Evolutionary conservation across 805 yeast species (phyloP).

Genomic region (Wickerhamiella parazyma): DNA sequence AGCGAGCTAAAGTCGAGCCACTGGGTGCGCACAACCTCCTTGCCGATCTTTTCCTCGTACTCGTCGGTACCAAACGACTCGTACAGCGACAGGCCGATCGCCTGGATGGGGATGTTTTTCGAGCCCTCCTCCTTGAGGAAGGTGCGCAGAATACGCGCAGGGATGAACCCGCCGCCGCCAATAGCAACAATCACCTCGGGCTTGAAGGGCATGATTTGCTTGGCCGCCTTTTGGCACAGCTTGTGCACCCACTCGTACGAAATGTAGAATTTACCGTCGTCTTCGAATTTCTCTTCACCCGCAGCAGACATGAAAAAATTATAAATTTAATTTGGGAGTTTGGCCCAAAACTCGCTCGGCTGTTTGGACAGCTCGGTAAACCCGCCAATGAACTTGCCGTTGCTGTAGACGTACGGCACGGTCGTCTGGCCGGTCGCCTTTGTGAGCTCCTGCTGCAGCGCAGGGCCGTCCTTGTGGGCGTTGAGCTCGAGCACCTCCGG

Average conservation of each 20-base stretch:
- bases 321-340: not conserved
- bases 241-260: slow-evolving; percentile 75
- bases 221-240: slow-evolving; percentile 59
- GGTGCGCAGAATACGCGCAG: slow-evolving; percentile 90
- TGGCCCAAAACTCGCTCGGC: slow-evolving; percentile 16
- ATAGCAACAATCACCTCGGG: slow-evolving; percentile 90
- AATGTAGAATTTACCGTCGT: slow-evolving; percentile 35
- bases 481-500: slow-evolving; percentile 40
- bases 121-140: slow-evolving; percentile 48
- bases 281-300: no score
- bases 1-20: slow-evolving; percentile 77
- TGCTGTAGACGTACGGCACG: slow-evolving; percentile 56
- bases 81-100: slow-evolving; percentile 81
- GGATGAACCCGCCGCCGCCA: slow-evolving; percentile 95
- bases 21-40: slow-evolving; percentile 75
- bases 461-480: slow-evolving; percentile 37
- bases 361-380: slow-evolving; percentile 17
- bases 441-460: slow-evolving; percentile 43
- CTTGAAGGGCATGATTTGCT: slow-evolving; percentile 41
- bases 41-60: slow-evolving; percentile 47
- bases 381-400: slow-evolving; percentile 43
- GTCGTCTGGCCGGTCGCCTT: slow-evolving; percentile 46
- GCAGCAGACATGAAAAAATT: not conserved
- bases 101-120: slow-evolving; percentile 86
- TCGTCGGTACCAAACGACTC: slow-evolving; percentile 54